Evolutionary conservation across 73 alveolate genomes (phyloP).

Genomic region (Diophrys sp.): DNA sequence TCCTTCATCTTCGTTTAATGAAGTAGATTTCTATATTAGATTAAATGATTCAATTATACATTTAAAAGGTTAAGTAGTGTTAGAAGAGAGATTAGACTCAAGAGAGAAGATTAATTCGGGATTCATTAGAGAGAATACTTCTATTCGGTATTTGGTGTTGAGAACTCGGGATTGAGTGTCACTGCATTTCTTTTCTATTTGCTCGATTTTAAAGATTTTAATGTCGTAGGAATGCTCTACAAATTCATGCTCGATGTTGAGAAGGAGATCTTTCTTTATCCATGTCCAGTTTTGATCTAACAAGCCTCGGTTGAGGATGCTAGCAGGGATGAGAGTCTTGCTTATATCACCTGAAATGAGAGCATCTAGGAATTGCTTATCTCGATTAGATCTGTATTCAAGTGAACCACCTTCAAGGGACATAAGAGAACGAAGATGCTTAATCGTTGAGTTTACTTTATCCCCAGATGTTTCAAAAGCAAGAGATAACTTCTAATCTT

Average conservation of each 20-base stretch:
- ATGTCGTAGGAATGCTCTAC: slow-evolving; percentile 39
- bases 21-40: not conserved
- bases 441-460: not conserved
- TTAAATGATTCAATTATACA: not conserved
- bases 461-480: not conserved
- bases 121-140: slow-evolving; percentile 25
- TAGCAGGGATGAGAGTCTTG: not conserved
- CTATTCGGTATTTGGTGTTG: slow-evolving; percentile 3
- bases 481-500: not conserved
- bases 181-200: not conserved
- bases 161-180: not conserved
- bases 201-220: slow-evolving; percentile 5
- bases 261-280: not conserved
- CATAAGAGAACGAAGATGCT: not conserved
- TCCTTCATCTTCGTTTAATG: no score
- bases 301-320: not conserved
- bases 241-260: slow-evolving; percentile 4
- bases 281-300: not conserved
- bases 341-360: not conserved
- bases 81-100: no score
- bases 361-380: not conserved
- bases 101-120: slow-evolving; percentile 23
- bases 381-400: not conserved
- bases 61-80: not conserved
- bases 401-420: not conserved